Evolutionary conservation across 2,329 filamentous ascomycete genomes (phyloP).

Genomic region (Diplodia corticola): DNA sequence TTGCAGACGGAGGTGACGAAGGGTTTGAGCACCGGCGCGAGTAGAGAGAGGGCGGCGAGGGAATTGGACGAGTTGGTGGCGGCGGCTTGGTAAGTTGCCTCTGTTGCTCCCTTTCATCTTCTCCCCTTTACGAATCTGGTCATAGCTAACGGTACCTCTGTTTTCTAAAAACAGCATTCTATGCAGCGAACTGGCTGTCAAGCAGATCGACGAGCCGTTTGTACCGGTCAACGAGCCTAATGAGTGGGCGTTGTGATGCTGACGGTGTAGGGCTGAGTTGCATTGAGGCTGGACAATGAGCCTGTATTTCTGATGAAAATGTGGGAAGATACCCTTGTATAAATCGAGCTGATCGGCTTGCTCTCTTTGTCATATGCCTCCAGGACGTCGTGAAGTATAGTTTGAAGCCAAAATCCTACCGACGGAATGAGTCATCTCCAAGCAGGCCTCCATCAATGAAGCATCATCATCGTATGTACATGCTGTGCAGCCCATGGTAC

Average conservation of each 20-base stretch:
- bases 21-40: conserved; percentile 65
- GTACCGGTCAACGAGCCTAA: conserved; percentile 69
- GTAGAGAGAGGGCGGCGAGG: conserved; percentile 70
- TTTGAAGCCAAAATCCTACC: no score
- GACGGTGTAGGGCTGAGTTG: neutral
- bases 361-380: neutral
- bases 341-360: neutral
- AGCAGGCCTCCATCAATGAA: no score
- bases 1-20: conserved; percentile 81
- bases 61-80: conserved; percentile 93
- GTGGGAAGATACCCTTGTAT: conserved; percentile 19
- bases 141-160: conserved; percentile 27
- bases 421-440: no score
- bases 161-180: conserved; percentile 65
- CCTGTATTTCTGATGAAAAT: neutral
- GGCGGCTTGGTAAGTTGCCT: conserved; percentile 70
- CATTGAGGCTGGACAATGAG: neutral
- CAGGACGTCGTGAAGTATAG: neutral
- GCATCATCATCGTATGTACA: no score
- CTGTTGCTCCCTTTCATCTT: neutral
- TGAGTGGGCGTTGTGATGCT: conserved; percentile 69
- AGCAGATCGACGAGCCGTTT: conserved; percentile 91
- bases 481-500: no score
- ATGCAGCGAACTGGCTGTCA: conserved; percentile 93
- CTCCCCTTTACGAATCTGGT: neutral